Evolutionary conservation across 2,329 filamentous ascomycete species (phyloP), one percentile per base, ranked within the genome.

Genomic region (Aspergillus tamarii): DNA sequence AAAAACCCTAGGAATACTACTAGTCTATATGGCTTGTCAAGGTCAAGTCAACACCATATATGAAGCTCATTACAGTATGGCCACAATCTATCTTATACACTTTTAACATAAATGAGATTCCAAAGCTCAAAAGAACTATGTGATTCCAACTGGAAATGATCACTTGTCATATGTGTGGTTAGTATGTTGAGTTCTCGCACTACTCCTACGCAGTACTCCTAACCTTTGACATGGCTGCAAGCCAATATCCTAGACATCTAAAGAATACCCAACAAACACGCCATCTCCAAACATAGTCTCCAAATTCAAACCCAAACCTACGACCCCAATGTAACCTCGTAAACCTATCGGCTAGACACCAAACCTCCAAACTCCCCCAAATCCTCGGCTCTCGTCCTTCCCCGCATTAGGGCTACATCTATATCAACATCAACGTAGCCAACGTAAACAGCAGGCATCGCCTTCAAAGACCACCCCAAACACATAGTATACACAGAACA

Each of bases 351-450:
- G 39, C 39, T 41, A 41, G 16, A 10, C 16, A 41, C 16, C 16
- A 41, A 41, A 19, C 7, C 39, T 16, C 16, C 39, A n/a, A n/a
- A n/a, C 8, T 1, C 16, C 4, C 7, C 41, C 41, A 46, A 46
- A 46, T 39, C 66, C 65, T 68, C 67, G 66, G 65, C 61, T 61
- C 45, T 12, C n/a, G 19, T 26, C 26, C 57, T 71, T 70, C 69
- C 70, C 70, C 70, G 68, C 70, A 69, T 66, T 48, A 41, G 41
- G 46, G 36, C 41, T 46, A 5, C 63, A 61, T 66, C 23, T 63
- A 48, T 52, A 61, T 54, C 43, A 54, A 52, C 2, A 46, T 23
- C n/a, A 9, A 7, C 4, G 11, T 23, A 34, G 32, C 32, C n/a
- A 46, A 23, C 16, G 2, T 21, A 7, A 19, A 43, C n/a, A 39